Evolutionary conservation across 768 basidiomycete genomes (phyloP), one percentile per base, ranked within the genome.

Genomic region (Gautieria morchelliformis): DNA sequence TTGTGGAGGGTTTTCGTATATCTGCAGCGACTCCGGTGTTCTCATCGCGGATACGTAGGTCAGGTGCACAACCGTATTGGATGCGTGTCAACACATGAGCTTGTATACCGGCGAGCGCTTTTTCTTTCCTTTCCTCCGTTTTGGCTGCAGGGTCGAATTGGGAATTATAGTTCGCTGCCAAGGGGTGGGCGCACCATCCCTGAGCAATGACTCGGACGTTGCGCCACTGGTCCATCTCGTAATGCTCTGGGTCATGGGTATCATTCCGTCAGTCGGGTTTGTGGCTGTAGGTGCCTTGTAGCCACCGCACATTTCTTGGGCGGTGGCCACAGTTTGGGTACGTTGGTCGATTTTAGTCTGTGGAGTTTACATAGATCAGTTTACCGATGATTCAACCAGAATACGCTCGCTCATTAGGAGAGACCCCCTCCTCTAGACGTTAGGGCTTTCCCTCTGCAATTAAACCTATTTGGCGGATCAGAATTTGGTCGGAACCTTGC

Each of bases 231-330:
- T 0, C 62, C 74, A 8, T 81, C 81, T 24, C 68, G 79, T 55
- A 84, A 85, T 64, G 82, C 87, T 87, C 14, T 84, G 86, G 15
- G 84, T 87, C 67, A 74, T 78, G 51, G 87, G 89, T 41, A 87
- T 89, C 27, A 5, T 27, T n/a, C n/a, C n/a, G n/a, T 27, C 27
- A 27, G 5, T n/a, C n/a, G n/a, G n/a, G n/a, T n/a, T n/a, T n/a
- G n/a, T n/a, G n/a, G n/a, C n/a, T n/a, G n/a, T n/a, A n/a, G n/a
- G n/a, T n/a, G n/a, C n/a, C n/a, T n/a, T n/a, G n/a, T n/a, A n/a
- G n/a, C n/a, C n/a, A n/a, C n/a, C n/a, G n/a, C n/a, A n/a, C n/a
- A n/a, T n/a, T n/a, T n/a, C n/a, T n/a, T n/a, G n/a, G n/a, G n/a
- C n/a, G n/a, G n/a, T 27, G 27, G 27, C 3, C 27, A 27, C n/a